A percentile compares a stretch with the other conserved stretches of the same genome.
phyloP scores from a whole-genome alignment of 225 moss, liverwort and hornwort genomes.

The Pleurozium schreberi region DNA sequence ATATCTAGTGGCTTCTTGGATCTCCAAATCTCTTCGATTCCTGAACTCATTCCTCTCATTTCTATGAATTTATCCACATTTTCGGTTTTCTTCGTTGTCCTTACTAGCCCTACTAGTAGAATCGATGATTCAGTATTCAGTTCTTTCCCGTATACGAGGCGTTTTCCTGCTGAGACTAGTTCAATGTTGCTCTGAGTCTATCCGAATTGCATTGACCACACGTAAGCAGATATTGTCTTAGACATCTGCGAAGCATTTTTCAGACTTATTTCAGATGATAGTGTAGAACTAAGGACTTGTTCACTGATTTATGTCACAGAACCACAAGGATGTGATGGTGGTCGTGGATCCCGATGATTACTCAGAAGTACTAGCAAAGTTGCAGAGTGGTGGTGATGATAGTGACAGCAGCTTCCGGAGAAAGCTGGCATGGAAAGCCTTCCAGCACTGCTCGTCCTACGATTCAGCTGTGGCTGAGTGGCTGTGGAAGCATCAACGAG shows the following conservation, averaged over 20 bases:
- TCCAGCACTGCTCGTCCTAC: slow-evolving; percentile 85
- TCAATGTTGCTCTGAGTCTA: not conserved
- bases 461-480: slow-evolving; percentile 92
- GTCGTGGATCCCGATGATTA: slow-evolving; percentile 94
- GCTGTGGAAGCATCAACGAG: slow-evolving; percentile 70
- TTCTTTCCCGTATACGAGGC: slow-evolving; percentile 3
- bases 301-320: slow-evolving; percentile 36
- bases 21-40: not conserved
- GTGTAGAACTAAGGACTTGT: not conserved
- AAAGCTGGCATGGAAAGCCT: slow-evolving; percentile 90
- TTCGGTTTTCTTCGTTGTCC: not conserved
- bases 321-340: slow-evolving; percentile 92
- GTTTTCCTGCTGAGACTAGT: not conserved
- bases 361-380: slow-evolving; percentile 41
- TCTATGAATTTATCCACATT: not conserved
- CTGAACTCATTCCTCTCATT: not conserved
- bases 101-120: not conserved
- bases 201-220: not conserved
- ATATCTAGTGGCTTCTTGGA: not conserved
- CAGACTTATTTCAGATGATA: not conserved
- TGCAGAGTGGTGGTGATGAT: slow-evolving; percentile 58
- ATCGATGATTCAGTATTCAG: not conserved
- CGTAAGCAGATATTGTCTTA: not conserved
- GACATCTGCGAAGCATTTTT: not conserved
- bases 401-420: slow-evolving; percentile 54